Evolutionary conservation across 306 rosid species (phyloP).

Genomic region (Spatholobus suberectus): DNA sequence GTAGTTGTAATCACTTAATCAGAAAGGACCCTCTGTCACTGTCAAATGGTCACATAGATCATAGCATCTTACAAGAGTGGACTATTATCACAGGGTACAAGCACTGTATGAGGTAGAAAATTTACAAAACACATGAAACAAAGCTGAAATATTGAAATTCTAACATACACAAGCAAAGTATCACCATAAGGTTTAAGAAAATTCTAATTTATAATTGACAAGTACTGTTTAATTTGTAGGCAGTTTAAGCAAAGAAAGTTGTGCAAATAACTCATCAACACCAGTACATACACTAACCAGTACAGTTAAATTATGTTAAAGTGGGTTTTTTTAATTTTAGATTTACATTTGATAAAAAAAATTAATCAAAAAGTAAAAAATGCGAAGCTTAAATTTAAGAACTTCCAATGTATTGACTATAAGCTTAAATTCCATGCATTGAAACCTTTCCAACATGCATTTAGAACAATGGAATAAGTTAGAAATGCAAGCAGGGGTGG

Average conservation of each 20-base stretch:
- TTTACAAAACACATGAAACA: constrained; percentile 12
- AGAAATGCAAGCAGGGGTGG: constrained; percentile 15
- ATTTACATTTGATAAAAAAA: not conserved
- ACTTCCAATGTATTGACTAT: not conserved
- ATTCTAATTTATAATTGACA: constrained; percentile 13
- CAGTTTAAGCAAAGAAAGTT: constrained; percentile 12
- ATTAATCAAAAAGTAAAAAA: not conserved
- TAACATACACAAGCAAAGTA: constrained; percentile 5
- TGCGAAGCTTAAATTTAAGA: constrained; percentile 17
- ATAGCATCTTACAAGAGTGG: constrained; percentile 5
- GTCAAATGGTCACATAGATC: not conserved
- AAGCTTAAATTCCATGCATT: constrained; percentile 17
- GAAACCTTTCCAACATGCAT: constrained; percentile 32
- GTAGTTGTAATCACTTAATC: constrained; percentile 13
- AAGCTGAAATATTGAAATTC: constrained; percentile 22
- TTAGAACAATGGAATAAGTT: constrained; percentile 18
- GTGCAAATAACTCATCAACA: constrained; percentile 27
- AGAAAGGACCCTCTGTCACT: constrained; percentile 26
- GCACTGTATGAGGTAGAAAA: not conserved
- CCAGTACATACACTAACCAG: not conserved
- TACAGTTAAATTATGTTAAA: not conserved
- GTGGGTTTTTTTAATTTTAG: not conserved
- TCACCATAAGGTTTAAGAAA: constrained; percentile 29
- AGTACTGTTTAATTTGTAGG: not conserved
- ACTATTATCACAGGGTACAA: constrained; percentile 26